phyloP scores from a whole-genome alignment of 495 filamentous ascomycete species.

The Diplogelasinospora grovesii region DNA sequence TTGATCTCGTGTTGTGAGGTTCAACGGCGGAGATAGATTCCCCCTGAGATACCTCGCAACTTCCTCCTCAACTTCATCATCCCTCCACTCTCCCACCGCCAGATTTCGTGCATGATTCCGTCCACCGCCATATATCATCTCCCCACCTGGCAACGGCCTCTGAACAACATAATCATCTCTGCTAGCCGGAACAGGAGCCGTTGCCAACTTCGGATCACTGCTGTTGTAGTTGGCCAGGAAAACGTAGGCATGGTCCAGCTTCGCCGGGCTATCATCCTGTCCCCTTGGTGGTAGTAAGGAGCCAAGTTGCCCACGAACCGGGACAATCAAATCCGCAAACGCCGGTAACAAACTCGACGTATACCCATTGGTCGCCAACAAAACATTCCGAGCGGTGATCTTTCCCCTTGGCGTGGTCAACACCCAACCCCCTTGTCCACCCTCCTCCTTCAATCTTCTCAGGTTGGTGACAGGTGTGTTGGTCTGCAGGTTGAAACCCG shows the following conservation, averaged over 20 bases:
- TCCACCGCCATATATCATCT: slow-evolving; percentile 48
- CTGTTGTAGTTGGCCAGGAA: slow-evolving; percentile 43
- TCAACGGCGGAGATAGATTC: slow-evolving; percentile 25
- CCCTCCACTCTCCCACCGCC: slow-evolving; percentile 52
- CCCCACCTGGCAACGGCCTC: slow-evolving; percentile 48
- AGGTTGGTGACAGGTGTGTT: slow-evolving; percentile 57
- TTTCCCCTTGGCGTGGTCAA: slow-evolving; percentile 58
- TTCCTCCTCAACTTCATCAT: slow-evolving; percentile 51
- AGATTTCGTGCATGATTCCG: slow-evolving; percentile 30
- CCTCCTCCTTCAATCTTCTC: slow-evolving; percentile 6
- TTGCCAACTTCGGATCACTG: neutral
- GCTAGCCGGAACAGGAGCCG: too few relatives aligned
- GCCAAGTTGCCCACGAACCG: slow-evolving; percentile 67
- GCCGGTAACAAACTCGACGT: slow-evolving; percentile 64
- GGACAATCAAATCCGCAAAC: slow-evolving; percentile 66
- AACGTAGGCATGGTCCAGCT: slow-evolving; percentile 49
- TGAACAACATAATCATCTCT: slow-evolving; percentile 73
- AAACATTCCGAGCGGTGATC: slow-evolving; percentile 50
- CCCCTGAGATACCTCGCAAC: slow-evolving; percentile 41
- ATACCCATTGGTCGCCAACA: slow-evolving; percentile 76
- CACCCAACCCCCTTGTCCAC: slow-evolving; percentile 37
- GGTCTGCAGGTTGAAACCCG: slow-evolving; percentile 63
- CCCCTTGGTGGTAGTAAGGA: slow-evolving; percentile 53
- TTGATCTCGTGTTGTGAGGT: neutral
- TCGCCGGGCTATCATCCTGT: slow-evolving; percentile 1